Evolutionary conservation across 176 grass and related monocot species (phyloP), one percentile per base, ranked within the genome.

Genomic region (Triticum turgidum): DNA sequence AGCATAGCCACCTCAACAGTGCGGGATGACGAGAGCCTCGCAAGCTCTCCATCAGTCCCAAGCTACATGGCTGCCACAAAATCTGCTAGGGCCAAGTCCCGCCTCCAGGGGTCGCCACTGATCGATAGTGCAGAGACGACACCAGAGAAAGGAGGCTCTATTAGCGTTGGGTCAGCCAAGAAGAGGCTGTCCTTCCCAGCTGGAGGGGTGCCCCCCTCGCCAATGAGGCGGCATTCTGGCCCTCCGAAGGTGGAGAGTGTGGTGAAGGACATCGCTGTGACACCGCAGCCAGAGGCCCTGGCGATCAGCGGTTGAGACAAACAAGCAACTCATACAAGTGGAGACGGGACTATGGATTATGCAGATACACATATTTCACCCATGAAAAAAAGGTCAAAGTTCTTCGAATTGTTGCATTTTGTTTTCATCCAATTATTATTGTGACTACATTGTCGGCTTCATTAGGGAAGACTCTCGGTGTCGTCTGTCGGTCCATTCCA

Each of bases 21-120:
- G 59, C 86, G 80, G 54, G 93, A 95, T 0, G 96, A 95, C 21
- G 91, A 98, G 86, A 98, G 96, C 66, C 88, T 89, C 20, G 33
- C 79, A 42, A 90, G 93, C 77, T 98, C 96, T 70, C 86, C 91
- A 2, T 85, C 88, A 1, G 77, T 94, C 34, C 91, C 90, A 30
- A 98, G 96, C 47, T 98, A 95, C 82, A 98, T 98, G 96, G 93
- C 87, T 22, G 90, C 96, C 11, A 98, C 96, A 0, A 63, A 98
- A 86, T 98, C 96, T 21, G 96, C 91, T 59, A 95, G 86, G 84
- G 91, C 93, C 9, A 98, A 95, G 85, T 83, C 90, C 22, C 89
- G 91, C 17, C 86, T 98, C 6, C 93, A 95, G 67, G 87, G 79
- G 12, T 84, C 92, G 3, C 73, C 83, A 45, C 69, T 65, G 61